A percentile compares a stretch with the other conserved stretches of the same genome.
Conservation (phyloP, 371 early-diverging fungal genomes). For the Dentiscutata heterogama region DNA sequence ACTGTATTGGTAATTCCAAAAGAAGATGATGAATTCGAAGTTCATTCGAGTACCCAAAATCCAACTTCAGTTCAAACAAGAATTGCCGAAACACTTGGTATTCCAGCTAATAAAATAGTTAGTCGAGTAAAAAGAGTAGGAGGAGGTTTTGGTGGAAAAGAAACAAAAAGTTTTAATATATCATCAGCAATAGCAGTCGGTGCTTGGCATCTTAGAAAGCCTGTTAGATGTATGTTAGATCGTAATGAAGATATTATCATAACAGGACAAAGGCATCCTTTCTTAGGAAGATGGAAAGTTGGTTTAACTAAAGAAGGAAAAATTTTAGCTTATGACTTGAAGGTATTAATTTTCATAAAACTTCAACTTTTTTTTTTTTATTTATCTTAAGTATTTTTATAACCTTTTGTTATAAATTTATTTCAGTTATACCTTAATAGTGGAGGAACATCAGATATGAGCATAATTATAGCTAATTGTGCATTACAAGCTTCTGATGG, state of each 20-base stretch:
- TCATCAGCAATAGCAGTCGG: too few relatives aligned
- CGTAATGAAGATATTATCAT: too few relatives aligned
- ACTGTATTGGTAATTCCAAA: too few relatives aligned
- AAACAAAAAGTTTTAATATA: constrained; percentile 67
- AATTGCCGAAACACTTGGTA: constrained; percentile 69
- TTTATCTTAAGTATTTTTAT: neutral
- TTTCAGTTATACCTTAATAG: constrained; percentile 58
- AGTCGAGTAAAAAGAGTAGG: constrained; percentile 75
- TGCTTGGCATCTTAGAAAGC: constrained; percentile 70
- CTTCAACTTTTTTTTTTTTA: neutral
- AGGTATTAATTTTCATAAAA: constrained; percentile 33
- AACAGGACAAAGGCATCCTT: constrained; percentile 84
- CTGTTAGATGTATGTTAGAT: constrained; percentile 66
- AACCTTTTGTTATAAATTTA: neutral
- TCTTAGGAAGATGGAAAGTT: constrained; percentile 74
- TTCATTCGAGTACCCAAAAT: constrained; percentile 76
- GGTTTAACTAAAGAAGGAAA: too few relatives aligned
- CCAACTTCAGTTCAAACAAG: constrained; percentile 73
- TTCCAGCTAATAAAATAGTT: constrained; percentile 68
- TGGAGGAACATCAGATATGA: constrained; percentile 80
- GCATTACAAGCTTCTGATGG: constrained; percentile 78
- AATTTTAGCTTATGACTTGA: constrained; percentile 66
- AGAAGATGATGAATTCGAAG: too few relatives aligned
- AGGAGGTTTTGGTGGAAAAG: constrained; percentile 87
- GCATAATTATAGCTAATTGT: constrained; percentile 73